Evolutionary conservation across 2,329 filamentous ascomycete genomes (phyloP).

Genomic region (Phoma sp.): DNA sequence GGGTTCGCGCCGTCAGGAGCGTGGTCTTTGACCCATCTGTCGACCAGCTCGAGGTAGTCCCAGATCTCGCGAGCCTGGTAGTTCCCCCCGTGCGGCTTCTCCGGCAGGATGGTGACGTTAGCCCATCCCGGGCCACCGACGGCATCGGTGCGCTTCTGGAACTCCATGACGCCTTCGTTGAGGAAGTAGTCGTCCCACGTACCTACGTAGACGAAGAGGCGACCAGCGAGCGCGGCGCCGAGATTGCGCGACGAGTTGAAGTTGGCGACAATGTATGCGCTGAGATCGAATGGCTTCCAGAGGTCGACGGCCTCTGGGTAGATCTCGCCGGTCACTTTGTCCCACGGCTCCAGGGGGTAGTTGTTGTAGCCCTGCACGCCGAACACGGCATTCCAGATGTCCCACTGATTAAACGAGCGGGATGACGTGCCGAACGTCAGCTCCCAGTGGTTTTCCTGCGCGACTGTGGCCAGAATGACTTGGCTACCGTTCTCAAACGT

Average conservation of each 20-base stretch:
- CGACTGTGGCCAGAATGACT: conserved; percentile 32
- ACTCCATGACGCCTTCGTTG: conserved; percentile 46
- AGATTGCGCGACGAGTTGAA: conserved; percentile 44
- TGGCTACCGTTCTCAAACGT: conserved; percentile 34
- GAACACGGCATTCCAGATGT: conserved; percentile 49
- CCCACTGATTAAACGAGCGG: conserved; percentile 47
- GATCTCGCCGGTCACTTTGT: conserved; percentile 50
- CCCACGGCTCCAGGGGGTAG: conserved; percentile 50
- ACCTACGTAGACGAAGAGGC: conserved; percentile 48
- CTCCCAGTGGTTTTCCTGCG: conserved; percentile 49
- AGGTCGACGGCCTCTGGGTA: conserved; percentile 46
- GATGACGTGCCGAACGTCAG: conserved; percentile 45
- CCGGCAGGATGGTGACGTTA: conserved; percentile 44
- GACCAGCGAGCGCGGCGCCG: conserved; percentile 37
- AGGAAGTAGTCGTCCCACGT: conserved; percentile 46
- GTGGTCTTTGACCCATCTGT: conserved; percentile 41
- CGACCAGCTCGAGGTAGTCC: conserved; percentile 45
- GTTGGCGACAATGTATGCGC: conserved; percentile 42
- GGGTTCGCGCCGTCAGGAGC: conserved; percentile 40
- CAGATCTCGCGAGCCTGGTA: conserved; percentile 42
- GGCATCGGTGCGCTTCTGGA: conserved; percentile 42
- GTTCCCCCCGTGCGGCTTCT: conserved; percentile 42
- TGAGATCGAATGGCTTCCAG: conserved; percentile 49
- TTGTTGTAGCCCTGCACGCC: conserved; percentile 46
- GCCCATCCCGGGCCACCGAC: conserved; percentile 45